Evolutionary conservation across 2,329 filamentous ascomycete species (phyloP).

Genomic region (Byssoonygena ceratinophila): DNA sequence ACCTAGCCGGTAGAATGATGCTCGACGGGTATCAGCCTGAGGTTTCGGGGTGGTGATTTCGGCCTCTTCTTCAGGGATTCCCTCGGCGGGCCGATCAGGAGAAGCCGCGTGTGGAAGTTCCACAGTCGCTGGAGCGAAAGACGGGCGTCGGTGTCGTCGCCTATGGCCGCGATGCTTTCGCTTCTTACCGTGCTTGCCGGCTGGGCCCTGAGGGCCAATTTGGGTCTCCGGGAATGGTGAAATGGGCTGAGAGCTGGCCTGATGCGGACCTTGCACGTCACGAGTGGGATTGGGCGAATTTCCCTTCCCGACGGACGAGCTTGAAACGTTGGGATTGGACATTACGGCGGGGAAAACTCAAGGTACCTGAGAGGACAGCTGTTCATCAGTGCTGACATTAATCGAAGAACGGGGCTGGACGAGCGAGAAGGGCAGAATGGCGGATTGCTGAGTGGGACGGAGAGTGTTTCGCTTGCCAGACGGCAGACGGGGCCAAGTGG

Average conservation of each 20-base stretch:
- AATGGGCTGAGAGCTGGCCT: neutral
- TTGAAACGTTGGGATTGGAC: conserved; percentile 2
- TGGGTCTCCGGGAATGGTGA: conserved; percentile 9
- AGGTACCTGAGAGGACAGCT: neutral
- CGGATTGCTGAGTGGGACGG: neutral
- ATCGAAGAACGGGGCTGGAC: neutral
- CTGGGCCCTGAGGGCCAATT: conserved; percentile 9
- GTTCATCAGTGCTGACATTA: conserved; percentile 10
- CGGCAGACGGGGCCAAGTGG: neutral
- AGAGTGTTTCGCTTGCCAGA: neutral
- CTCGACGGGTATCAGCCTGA: conserved; percentile 30
- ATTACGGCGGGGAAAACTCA: conserved; percentile 11
- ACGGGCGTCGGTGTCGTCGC: conserved; percentile 66
- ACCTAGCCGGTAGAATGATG: conserved; percentile 46
- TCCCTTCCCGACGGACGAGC: neutral
- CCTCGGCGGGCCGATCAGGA: conserved; percentile 23
- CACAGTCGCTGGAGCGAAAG: conserved; percentile 56
- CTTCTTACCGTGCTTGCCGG: conserved; percentile 42
- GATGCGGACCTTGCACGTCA: neutral
- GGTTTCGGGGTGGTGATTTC: conserved; percentile 28
- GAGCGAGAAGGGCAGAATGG: neutral
- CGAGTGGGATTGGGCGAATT: conserved; percentile 2
- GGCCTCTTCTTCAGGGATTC: conserved; percentile 44
- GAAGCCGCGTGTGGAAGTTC: conserved; percentile 38
- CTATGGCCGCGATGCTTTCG: conserved; percentile 66